Evolutionary conservation across 2,329 filamentous ascomycete species (phyloP), one percentile per base, ranked within the genome.

Genomic region (Colletotrichum destructivum): DNA sequence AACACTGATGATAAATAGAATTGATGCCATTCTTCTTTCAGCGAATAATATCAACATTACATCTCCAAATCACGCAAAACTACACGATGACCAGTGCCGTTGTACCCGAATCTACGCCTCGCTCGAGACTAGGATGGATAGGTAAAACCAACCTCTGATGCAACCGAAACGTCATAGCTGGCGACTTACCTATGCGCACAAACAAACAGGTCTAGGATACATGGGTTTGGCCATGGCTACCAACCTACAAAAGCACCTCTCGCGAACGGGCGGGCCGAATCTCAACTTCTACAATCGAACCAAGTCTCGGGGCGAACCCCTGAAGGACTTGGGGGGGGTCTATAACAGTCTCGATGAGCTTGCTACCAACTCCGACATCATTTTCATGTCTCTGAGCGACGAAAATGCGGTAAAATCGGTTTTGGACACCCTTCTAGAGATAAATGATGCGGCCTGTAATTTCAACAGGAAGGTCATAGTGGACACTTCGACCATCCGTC

Each of bases 191-290:
- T 9, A 38, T 31, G 3, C 15, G 9, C 6, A 55, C 9, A 21
- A 57, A 38, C 12, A 18, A 11, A 26, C 38, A 23, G 93, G 93
- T 84, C 90, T 95, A 3, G 93, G 93, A 68, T 92, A 92, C 81
- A 94, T 94, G 93, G 93, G 93, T 78, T 93, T 94, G 79, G 93
- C 93, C 78, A 94, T 95, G 92, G 93, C 93, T 74, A 93, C 89
- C 71, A 88, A 94, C 78, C 88, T 95, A 21, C 46, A 49, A 49
- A 49, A 23, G 12, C 46, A 21, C 9, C 46, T 21, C 2, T n/a
- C n/a, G 4, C 8, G 21, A 9, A 49, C 7, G n/a, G 18, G n/a
- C 18, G 46, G 18, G 16, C 46, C 46, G n/a, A 49, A 11, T 21
- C 46, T 49, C 8, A n/a, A 21, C 46, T 49, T 49, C 46, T 49